Evolutionary conservation across 2,329 filamentous ascomycete genomes (phyloP).

Genomic region (Stachybotrys chlorohalonatus): DNA sequence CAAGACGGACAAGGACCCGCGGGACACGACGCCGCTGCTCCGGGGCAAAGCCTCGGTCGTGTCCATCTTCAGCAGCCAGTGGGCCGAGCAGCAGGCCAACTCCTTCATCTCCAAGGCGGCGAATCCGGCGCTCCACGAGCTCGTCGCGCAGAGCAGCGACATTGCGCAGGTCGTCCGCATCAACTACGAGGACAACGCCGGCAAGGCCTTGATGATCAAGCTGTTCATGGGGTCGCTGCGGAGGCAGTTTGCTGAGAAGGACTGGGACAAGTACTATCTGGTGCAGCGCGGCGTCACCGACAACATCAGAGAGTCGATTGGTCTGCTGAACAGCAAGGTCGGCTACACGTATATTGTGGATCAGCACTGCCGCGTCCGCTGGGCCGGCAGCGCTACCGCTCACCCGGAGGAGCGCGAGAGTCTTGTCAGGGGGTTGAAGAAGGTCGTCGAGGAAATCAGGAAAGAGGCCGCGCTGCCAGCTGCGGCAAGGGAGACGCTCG

Average conservation of each 20-base stretch:
- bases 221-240: slow-evolving; percentile 48
- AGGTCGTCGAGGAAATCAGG: slow-evolving; percentile 51
- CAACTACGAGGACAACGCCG: slow-evolving; percentile 75
- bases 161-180: slow-evolving; percentile 71
- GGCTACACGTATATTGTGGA: slow-evolving; percentile 93
- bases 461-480: slow-evolving; percentile 23
- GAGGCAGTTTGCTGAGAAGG: slow-evolving; percentile 35
- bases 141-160: slow-evolving; percentile 44
- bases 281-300: slow-evolving; percentile 50
- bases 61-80: slow-evolving; percentile 70
- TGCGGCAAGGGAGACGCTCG: slow-evolving; percentile 22
- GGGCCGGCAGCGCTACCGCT: slow-evolving; percentile 75
- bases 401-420: slow-evolving; percentile 57
- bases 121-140: slow-evolving; percentile 61
- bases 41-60: slow-evolving; percentile 69
- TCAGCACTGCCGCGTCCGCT: slow-evolving; percentile 77
- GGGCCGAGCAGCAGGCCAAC: slow-evolving; percentile 74
- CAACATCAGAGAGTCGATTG: slow-evolving; percentile 53
- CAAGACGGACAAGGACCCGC: slow-evolving; percentile 37
- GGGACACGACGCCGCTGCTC: slow-evolving; percentile 69
- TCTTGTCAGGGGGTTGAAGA: slow-evolving; percentile 54
- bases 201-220: slow-evolving; percentile 53
- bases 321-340: slow-evolving; percentile 79
- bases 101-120: slow-evolving; percentile 57
- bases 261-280: slow-evolving; percentile 54